These are phyloP conservation scores for Diaporthe sp. DNA, from an alignment of 2,329 filamentous ascomycete genomes.

Conservation along the genomic window DNA sequence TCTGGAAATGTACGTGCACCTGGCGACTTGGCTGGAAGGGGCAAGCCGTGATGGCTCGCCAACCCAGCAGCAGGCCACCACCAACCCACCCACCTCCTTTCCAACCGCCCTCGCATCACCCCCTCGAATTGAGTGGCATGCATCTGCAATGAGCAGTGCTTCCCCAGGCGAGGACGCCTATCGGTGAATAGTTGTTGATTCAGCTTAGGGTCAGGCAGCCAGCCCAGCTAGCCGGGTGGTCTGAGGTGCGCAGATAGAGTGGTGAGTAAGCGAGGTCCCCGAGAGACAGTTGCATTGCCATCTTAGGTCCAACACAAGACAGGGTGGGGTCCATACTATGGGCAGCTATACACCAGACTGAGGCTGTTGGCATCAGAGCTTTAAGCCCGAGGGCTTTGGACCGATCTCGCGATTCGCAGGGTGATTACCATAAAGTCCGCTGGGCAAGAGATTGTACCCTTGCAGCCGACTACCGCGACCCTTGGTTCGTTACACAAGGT, in stretches of 20 bases:
- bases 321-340: neutral
- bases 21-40: conserved; percentile 6
- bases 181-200: neutral
- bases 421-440: conserved; percentile 8
- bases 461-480: conserved; percentile 13
- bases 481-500: conserved; percentile 17
- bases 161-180: neutral
- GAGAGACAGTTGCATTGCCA: conserved; percentile 12
- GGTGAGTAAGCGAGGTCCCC: conserved; percentile 34
- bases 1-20: neutral
- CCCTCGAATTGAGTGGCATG: neutral
- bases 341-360: neutral
- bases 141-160: neutral
- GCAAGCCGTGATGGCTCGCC: neutral
- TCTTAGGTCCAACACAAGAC: neutral
- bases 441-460: neutral
- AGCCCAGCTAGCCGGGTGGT: neutral
- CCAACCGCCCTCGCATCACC: conserved; percentile 3
- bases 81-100: neutral
- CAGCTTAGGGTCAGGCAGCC: neutral
- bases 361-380: neutral
- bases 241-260: conserved; percentile 19
- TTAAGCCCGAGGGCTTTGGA: conserved; percentile 4
- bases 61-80: neutral
- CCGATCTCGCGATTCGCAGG: conserved; percentile 3